Percentiles rank a stretch among this genome's conserved stretches.
phyloP scores from a whole-genome alignment of 2,329 filamentous ascomycete genomes.

The Dothistroma pini region DNA sequence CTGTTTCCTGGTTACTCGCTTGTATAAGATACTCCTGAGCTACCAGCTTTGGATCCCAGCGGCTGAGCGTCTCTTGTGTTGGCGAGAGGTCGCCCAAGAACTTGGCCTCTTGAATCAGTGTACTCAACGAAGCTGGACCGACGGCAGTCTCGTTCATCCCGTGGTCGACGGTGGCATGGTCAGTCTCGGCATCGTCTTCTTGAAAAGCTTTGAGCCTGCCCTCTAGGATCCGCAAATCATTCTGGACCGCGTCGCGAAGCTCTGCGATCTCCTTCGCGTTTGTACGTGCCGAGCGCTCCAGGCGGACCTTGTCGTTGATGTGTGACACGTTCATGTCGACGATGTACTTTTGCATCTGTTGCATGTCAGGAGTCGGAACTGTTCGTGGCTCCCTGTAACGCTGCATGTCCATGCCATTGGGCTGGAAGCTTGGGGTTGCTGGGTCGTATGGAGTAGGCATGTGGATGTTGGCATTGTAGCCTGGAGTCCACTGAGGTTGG shows the following conservation, averaged over 20 bases:
- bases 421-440: conserved; percentile 10
- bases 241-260: conserved; percentile 5
- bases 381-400: not conserved
- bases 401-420: conserved; percentile 7
- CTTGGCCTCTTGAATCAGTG: not conserved
- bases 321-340: conserved; percentile 10
- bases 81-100: not conserved
- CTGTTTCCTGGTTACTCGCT: conserved; percentile 6
- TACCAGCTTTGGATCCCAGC: conserved; percentile 8
- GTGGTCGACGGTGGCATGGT: not conserved
- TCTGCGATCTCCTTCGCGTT: conserved; percentile 10
- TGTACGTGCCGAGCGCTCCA: conserved; percentile 6
- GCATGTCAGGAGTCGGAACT: not conserved
- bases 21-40: conserved; percentile 7
- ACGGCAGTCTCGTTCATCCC: not conserved
- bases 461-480: not conserved
- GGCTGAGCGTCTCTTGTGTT: not conserved
- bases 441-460: conserved; percentile 7
- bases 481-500: not conserved
- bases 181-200: conserved; percentile 5
- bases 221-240: conserved; percentile 17
- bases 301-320: conserved; percentile 10
- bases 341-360: conserved; percentile 7
- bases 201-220: conserved; percentile 9
- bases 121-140: not conserved